These are phyloP conservation scores for Ceratocystis variospora DNA, from an alignment of 2,329 filamentous ascomycete species.

Conservation along the genomic window DNA sequence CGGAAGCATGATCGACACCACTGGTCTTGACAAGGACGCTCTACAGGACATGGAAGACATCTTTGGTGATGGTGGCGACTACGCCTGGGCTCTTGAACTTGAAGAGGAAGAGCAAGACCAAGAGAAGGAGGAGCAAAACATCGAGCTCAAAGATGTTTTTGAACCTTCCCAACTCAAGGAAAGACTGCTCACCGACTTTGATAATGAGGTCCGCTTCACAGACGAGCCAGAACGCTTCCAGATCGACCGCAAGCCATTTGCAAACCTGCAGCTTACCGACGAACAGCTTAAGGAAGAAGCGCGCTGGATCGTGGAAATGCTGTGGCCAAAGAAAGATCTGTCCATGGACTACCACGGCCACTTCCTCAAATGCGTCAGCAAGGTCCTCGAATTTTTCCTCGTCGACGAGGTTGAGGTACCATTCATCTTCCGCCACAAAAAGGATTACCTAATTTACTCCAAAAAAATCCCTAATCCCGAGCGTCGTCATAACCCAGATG, in stretches of 20 bases:
- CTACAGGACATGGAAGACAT: constrained; percentile 93
- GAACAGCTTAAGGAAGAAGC: constrained; percentile 86
- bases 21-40: constrained; percentile 79
- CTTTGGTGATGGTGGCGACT: constrained; percentile 91
- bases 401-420: constrained; percentile 90
- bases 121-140: constrained; percentile 62
- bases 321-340: constrained; percentile 77
- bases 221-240: constrained; percentile 94
- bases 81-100: constrained; percentile 81
- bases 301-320: constrained; percentile 76
- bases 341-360: constrained; percentile 59
- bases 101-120: constrained; percentile 77
- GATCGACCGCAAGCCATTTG: constrained; percentile 77
- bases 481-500: constrained; percentile 52
- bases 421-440: constrained; percentile 95
- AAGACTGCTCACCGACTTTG: constrained; percentile 87
- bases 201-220: constrained; percentile 74
- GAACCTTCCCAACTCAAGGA: constrained; percentile 91
- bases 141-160: constrained; percentile 95
- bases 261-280: constrained; percentile 61
- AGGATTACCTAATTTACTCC: constrained; percentile 91
- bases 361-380: constrained; percentile 76
- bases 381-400: constrained; percentile 90
- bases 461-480: constrained; percentile 51
- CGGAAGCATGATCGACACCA: constrained; percentile 58